phyloP scores from a whole-genome alignment of 495 filamentous ascomycete genomes.

The Penicillium longicatenatum region DNA sequence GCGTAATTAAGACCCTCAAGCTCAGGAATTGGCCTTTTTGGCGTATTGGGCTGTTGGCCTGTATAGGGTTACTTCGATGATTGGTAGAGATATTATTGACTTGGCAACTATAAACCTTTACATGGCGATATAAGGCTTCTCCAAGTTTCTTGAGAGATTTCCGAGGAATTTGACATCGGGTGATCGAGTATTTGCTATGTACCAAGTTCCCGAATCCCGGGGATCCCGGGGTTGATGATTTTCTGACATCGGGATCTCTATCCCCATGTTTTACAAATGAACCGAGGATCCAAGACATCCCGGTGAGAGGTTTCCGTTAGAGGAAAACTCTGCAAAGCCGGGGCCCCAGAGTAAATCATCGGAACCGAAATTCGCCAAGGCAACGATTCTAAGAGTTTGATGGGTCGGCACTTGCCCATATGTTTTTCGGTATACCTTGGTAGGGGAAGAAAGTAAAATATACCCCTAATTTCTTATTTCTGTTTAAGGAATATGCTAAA shows the following conservation, averaged over 20 bases:
- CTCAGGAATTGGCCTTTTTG: not conserved
- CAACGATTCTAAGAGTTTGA: not conserved
- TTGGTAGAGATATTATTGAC: too few relatives aligned
- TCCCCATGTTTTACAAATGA: not conserved
- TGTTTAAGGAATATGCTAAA: too few relatives aligned
- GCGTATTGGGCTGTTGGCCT: too few relatives aligned
- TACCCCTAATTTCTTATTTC: too few relatives aligned
- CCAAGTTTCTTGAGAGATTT: not conserved
- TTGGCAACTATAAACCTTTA: too few relatives aligned
- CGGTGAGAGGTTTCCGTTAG: slow-evolving; percentile 2
- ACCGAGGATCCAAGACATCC: not conserved
- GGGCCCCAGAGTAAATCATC: not conserved
- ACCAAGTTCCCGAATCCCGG: not conserved
- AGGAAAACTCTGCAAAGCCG: not conserved
- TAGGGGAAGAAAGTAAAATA: not conserved
- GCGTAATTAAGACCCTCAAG: too few relatives aligned
- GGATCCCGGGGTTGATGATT: not conserved
- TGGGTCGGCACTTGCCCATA: not conserved
- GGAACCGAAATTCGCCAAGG: not conserved
- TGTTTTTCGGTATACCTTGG: too few relatives aligned
- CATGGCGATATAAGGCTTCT: not conserved
- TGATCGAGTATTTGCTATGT: not conserved
- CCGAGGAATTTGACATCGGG: too few relatives aligned
- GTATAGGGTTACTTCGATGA: too few relatives aligned
- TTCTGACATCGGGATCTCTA: not conserved